phyloP scores from a whole-genome alignment of 768 basidiomycete genomes.

The Rhodotorula taiwanensis region DNA sequence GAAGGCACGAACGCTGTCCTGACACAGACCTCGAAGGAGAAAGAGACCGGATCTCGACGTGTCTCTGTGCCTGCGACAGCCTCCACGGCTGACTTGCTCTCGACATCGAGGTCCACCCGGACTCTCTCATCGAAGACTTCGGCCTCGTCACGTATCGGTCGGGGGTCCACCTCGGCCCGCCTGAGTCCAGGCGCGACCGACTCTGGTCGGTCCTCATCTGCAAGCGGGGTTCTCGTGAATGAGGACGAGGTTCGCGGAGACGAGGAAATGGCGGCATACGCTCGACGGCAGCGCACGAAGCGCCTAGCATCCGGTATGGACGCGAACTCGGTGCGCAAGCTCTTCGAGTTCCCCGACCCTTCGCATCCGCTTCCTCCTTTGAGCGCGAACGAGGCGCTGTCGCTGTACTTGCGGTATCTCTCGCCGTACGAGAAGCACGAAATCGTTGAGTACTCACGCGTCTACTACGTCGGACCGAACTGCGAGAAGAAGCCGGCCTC shows the following conservation, averaged over 20 bases:
- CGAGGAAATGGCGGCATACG: conserved; percentile 94
- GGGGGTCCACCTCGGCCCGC: conserved; percentile 25
- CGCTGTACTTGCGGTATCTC: conserved; percentile 55
- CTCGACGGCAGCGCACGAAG: conserved; percentile 80
- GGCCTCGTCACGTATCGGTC: conserved; percentile 52
- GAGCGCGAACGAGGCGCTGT: conserved; percentile 54
- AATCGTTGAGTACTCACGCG: conserved; percentile 72
- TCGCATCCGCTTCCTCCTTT: conserved; percentile 60
- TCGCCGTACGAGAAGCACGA: conserved; percentile 87
- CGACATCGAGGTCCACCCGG: conserved; percentile 13
- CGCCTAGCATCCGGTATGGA: conserved; percentile 73
- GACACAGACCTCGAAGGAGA: too few relatives aligned
- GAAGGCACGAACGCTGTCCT: too few relatives aligned
- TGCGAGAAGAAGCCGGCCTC: conserved; percentile 79
- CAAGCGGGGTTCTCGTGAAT: conserved; percentile 50
- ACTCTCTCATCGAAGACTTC: conserved; percentile 52
- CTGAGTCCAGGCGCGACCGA: conserved; percentile 63
- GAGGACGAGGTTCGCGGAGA: conserved; percentile 84
- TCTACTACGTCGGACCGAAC: conserved; percentile 73
- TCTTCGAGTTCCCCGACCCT: conserved; percentile 90
- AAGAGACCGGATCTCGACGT: background rate
- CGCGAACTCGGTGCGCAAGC: conserved; percentile 76
- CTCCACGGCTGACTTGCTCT: background rate
- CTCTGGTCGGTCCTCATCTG: conserved; percentile 77
- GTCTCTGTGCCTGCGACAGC: too few relatives aligned